Base-by-base conservation (phyloP, 108 stramenopile species). In the Stephanodiscus minutulus region DNA sequence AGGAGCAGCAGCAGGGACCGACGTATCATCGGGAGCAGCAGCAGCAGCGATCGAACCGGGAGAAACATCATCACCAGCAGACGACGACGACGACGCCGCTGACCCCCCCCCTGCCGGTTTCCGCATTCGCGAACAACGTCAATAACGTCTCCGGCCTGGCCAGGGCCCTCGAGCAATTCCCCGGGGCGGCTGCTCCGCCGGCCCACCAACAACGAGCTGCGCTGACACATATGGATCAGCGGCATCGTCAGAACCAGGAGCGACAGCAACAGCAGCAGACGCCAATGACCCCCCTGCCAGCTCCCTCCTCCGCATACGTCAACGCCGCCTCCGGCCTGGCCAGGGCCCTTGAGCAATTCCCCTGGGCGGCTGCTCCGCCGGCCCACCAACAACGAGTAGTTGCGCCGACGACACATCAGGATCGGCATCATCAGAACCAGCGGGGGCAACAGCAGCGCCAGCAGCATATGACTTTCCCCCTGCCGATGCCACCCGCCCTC, bases 291-390 rank as follows among this genome's bases (percentile, higher is more conserved):
- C 60, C 21, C 53, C 31, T 15, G 31, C 52, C 25, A 2, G 15
- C 22, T 24, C 20, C 52, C 29, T 3, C 55, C 6, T 17, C 55
- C 4, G 13, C 17, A 17, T 56, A 13, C 27, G 29, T 4, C 50
- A 52, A 39, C 39, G 12, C 48, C 33, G 48, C 33, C 44, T n/a
- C n/a, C n/a, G 70, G 61, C 0, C 49, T 71, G 70, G 70, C 70
- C 18, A 71, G 48, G 70, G 70, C 70, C 29, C 31, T 71, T 2
- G 70, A 71, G n/a, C 70, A 71, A 47, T 71, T 71, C 39, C 60
- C 59, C 49, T 60, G 60, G 22, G 49, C 20, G 47, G 6, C 28
- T 33, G 2, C 28, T n/a, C 39, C 39, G 7, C 43, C 44, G 28
- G 62, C 35, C 46, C 54, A 55, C 5, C 56, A 53, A 9, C 3